Base-by-base conservation (phyloP, 208 protist genomes). In the Leishmania tarentolae region DNA sequence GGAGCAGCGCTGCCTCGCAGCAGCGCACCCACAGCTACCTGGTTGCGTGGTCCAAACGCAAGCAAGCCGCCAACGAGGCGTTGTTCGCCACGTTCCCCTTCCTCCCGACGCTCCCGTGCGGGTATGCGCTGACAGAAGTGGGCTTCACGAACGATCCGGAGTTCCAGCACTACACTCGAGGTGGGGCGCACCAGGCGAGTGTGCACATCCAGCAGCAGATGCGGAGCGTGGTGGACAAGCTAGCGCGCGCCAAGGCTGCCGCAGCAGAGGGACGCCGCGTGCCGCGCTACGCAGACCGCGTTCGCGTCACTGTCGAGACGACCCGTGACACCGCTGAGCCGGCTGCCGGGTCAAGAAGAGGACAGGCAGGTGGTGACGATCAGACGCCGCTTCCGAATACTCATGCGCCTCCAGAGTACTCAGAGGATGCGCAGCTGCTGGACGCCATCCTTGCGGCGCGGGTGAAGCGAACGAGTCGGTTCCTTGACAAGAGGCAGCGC, bases 21-120 rank as follows among this genome's bases (percentile, higher is more conserved):
- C 63, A 82, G 17, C 70, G 83, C 57, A 78, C 91, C 35, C 50
- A 28, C 40, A 57, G 76, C 31, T 89, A 92, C 70, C 76, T 93
- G 13, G 47, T 44, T 37, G 79, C 87, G 31, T 88, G 76, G 80
- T 94, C 92, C 21, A 47, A 78, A 21, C 83, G 78, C 72, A 96
- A 96, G 86, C 89, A 96, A 76, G 72, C 72, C 6, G 84, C 87
- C 76, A 96, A 93, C 84, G 92, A 93, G 77, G 81, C 83, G 21
- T 81, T 96, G 57, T 94, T 93, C 70, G 78, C 70, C 5, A 66
- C 76, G 24, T 96, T 91, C 77, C 80, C 85, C 4, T 96, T 96
- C 78, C 86, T 96, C 52, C 76, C 84, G 5, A 83, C 84, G 13
- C 74, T 96, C 37, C 86, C 89, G n/a, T 83, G 81, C 61, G 91